A percentile compares a stretch with the other conserved stretches of the same genome.
Evolutionary conservation across 352 stramenopile species (phyloP).

Genomic region (Discostella stelligera): DNA sequence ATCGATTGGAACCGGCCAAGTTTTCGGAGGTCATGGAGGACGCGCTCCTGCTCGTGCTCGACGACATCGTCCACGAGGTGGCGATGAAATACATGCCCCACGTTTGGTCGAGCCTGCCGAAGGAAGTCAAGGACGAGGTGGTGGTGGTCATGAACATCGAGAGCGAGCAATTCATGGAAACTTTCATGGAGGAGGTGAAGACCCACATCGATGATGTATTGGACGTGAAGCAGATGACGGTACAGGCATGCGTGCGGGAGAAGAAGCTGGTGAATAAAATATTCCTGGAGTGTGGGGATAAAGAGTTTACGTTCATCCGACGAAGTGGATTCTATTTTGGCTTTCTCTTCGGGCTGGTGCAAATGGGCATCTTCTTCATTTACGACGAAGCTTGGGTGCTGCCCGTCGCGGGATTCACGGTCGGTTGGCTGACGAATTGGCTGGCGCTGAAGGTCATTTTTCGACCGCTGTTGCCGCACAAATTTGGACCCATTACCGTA

Average conservation of each 20-base stretch:
- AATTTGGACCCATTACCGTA: slow-evolving; percentile 87
- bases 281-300: slow-evolving; percentile 90
- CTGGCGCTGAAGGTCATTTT: slow-evolving; percentile 83
- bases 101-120: slow-evolving; percentile 64
- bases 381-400: slow-evolving; percentile 72
- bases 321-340: slow-evolving; percentile 81
- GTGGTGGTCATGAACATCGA: slow-evolving; percentile 73
- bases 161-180: slow-evolving; percentile 87
- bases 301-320: slow-evolving; percentile 82
- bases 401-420: slow-evolving; percentile 72
- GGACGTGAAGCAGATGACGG: slow-evolving; percentile 93
- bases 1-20: slow-evolving; percentile 86
- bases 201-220: slow-evolving; percentile 94
- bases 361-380: slow-evolving; percentile 77
- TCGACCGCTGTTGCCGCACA: slow-evolving; percentile 69
- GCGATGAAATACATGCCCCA: slow-evolving; percentile 71
- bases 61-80: slow-evolving; percentile 91
- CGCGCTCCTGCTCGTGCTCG: slow-evolving; percentile 88
- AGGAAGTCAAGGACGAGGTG: slow-evolving; percentile 78
- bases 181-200: slow-evolving; percentile 93
- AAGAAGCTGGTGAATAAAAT: slow-evolving; percentile 95
- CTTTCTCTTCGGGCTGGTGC: slow-evolving; percentile 77
- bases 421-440: slow-evolving; percentile 81
- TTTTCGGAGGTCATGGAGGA: slow-evolving; percentile 85
- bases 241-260: slow-evolving; percentile 91